Conservation (phyloP, 2,329 filamentous ascomycete genomes). For the Scedosporium aurantiacum region DNA sequence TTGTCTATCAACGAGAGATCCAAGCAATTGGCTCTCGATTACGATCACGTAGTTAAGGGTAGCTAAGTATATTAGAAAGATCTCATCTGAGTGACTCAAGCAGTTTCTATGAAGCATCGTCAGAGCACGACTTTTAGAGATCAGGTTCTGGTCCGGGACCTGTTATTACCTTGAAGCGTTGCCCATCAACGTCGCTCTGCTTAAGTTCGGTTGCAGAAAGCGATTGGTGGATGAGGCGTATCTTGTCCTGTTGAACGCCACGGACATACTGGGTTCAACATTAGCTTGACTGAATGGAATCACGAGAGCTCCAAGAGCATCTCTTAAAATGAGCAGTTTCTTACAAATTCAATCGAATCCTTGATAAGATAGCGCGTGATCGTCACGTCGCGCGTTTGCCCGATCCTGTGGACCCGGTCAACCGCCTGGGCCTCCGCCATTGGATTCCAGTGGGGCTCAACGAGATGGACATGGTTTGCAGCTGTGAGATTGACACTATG, state of each 20-base stretch:
- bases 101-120: background rate
- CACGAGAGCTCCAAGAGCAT: background rate
- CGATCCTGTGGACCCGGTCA: slow-evolving; percentile 33
- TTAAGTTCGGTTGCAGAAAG: background rate
- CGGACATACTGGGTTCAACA: background rate
- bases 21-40: too few species aligned
- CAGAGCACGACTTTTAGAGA: background rate
- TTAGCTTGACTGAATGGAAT: background rate
- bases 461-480: slow-evolving; percentile 36
- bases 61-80: too few species aligned
- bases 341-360: slow-evolving; percentile 31
- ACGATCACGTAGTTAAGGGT: too few species aligned
- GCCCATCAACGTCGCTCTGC: background rate
- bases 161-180: background rate
- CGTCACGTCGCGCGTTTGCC: slow-evolving; percentile 29
- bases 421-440: slow-evolving; percentile 41
- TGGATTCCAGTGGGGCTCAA: slow-evolving; percentile 46
- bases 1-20: too few species aligned
- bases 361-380: slow-evolving; percentile 34
- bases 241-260: background rate
- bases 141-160: background rate
- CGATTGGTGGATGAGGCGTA: slow-evolving; percentile 1
- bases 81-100: background rate
- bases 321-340: slow-evolving; percentile 7
- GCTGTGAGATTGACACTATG: slow-evolving; percentile 34